A percentile compares a stretch with the other conserved stretches of the same genome.
phyloP scores from a whole-genome alignment of 805 yeast species.

The Ogataea corticis region DNA sequence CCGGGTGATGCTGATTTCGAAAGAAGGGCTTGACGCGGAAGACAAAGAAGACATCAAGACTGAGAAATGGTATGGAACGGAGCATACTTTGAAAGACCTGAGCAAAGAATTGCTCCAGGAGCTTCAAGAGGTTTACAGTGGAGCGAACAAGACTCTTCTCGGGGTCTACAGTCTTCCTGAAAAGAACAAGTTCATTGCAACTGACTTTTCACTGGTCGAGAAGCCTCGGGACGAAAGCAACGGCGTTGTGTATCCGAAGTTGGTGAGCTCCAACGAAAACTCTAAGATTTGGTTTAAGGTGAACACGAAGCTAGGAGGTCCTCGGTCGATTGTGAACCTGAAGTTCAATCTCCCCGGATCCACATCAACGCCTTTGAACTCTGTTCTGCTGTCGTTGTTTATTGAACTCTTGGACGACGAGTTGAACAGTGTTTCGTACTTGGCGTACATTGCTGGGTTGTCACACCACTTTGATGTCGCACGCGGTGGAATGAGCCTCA shows the following conservation, averaged over 20 bases:
- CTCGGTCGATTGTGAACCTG: slow-evolving; percentile 73
- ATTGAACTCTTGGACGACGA: slow-evolving; percentile 75
- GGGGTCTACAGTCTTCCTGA: slow-evolving; percentile 48
- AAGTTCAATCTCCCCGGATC: slow-evolving; percentile 66
- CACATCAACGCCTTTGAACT: slow-evolving; percentile 55
- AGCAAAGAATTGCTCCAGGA: slow-evolving; percentile 38
- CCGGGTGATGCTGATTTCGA: slow-evolving; percentile 55
- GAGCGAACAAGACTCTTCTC: slow-evolving; percentile 37
- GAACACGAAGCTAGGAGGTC: slow-evolving; percentile 86
- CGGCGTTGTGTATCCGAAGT: slow-evolving; percentile 51
- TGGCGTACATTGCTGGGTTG: slow-evolving; percentile 82
- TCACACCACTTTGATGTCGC: slow-evolving; percentile 55
- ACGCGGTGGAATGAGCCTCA: slow-evolving; percentile 69
- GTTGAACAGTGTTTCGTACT: slow-evolving; percentile 73
- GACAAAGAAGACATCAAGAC: slow-evolving; percentile 36
- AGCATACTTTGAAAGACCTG: slow-evolving; percentile 54
- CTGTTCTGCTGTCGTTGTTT: slow-evolving; percentile 60
- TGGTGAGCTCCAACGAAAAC: slow-evolving; percentile 52
- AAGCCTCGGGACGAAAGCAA: slow-evolving; percentile 37
- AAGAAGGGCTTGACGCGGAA: slow-evolving; percentile 47
- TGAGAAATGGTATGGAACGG: slow-evolving; percentile 93
- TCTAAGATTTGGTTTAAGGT: slow-evolving; percentile 82
- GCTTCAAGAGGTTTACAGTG: slow-evolving; percentile 35
- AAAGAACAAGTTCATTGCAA: slow-evolving; percentile 80
- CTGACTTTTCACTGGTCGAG: slow-evolving; percentile 62